Percentiles rank a stretch among this genome's conserved stretches.
Conservation (phyloP, 2,329 filamentous ascomycete genomes). For the Gnomoniopsis sp. region DNA sequence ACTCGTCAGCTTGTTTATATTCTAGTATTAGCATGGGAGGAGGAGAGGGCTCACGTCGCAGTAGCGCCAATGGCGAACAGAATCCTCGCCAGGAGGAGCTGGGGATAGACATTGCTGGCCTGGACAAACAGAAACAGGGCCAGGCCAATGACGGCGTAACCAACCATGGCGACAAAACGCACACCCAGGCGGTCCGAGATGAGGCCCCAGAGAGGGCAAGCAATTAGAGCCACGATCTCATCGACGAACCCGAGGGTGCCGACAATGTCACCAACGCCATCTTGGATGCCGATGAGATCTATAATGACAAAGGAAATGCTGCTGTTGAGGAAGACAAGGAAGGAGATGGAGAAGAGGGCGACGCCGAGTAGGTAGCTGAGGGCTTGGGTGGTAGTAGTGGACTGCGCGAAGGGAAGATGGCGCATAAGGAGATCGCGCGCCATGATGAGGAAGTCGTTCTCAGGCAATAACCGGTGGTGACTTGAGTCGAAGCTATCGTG, state of each 20-base stretch:
- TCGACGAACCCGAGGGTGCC: slow-evolving; percentile 83
- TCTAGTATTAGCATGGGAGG: neutral
- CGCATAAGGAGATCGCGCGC: slow-evolving; percentile 32
- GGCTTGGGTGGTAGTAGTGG: slow-evolving; percentile 60
- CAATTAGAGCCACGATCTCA: slow-evolving; percentile 76
- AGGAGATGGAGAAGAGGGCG: slow-evolving; percentile 82
- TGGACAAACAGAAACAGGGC: slow-evolving; percentile 80
- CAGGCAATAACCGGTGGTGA: too few species aligned
- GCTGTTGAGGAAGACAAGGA: slow-evolving; percentile 86
- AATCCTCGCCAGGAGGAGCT: slow-evolving; percentile 78
- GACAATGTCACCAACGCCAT: slow-evolving; percentile 73
- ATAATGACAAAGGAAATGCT: slow-evolving; percentile 82
- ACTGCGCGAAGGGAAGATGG: slow-evolving; percentile 55
- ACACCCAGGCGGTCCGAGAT: slow-evolving; percentile 75
- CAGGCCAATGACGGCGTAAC: slow-evolving; percentile 77
- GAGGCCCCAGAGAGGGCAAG: slow-evolving; percentile 77
- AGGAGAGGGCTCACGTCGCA: slow-evolving; percentile 60
- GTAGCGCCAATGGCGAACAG: slow-evolving; percentile 89
- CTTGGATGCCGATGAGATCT: slow-evolving; percentile 71
- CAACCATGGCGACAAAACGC: slow-evolving; percentile 67
- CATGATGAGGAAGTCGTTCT: slow-evolving; percentile 8
- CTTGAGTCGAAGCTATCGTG: slow-evolving; percentile 1
- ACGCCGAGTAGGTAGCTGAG: slow-evolving; percentile 76
- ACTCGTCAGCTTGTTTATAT: slow-evolving; percentile 7
- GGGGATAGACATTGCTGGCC: slow-evolving; percentile 82